A percentile compares a stretch with the other conserved stretches of the same genome.
These are phyloP conservation scores for Bolboschoenus planiculmis DNA, from an alignment of 176 grass and related monocot species.

Conservation along the genomic window DNA sequence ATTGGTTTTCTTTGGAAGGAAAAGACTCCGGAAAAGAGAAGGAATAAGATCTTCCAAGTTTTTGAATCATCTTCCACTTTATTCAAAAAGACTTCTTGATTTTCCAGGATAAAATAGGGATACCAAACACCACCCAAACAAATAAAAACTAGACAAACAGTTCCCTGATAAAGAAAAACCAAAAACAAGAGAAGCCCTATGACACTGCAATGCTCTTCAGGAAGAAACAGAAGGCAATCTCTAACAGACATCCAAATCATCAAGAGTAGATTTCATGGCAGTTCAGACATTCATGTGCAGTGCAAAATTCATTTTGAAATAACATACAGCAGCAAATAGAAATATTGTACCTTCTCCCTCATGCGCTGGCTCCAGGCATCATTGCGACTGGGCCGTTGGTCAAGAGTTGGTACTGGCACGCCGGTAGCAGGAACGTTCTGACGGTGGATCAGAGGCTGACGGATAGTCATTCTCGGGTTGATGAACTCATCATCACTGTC, in stretches of 20 bases:
- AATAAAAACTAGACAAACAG: neutral
- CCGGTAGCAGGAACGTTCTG: conserved; percentile 54
- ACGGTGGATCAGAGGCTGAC: conserved; percentile 63
- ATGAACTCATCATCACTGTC: conserved; percentile 90
- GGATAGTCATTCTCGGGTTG: conserved; percentile 37
- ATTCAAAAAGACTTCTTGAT: neutral
- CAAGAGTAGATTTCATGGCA: neutral
- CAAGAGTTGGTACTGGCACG: conserved; percentile 65
- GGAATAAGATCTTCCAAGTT: neutral
- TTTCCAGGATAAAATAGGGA: neutral
- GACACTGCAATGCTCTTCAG: neutral
- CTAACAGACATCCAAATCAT: neutral
- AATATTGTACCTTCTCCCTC: conserved; percentile 77
- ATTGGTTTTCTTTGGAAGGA: neutral
- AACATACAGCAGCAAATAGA: neutral
- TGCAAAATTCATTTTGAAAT: conserved; percentile 1
- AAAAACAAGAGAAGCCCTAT: neutral
- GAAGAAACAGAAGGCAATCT: neutral
- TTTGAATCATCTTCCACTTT: neutral
- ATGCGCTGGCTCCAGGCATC: conserved; percentile 97
- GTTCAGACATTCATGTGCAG: neutral
- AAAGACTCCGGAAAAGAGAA: neutral
- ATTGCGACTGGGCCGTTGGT: conserved; percentile 59
- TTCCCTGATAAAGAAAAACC: neutral
- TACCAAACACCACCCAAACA: neutral